These are phyloP conservation scores for Taphrina communis DNA, from an alignment of 1,139 yeast species.

Conservation along the genomic window DNA sequence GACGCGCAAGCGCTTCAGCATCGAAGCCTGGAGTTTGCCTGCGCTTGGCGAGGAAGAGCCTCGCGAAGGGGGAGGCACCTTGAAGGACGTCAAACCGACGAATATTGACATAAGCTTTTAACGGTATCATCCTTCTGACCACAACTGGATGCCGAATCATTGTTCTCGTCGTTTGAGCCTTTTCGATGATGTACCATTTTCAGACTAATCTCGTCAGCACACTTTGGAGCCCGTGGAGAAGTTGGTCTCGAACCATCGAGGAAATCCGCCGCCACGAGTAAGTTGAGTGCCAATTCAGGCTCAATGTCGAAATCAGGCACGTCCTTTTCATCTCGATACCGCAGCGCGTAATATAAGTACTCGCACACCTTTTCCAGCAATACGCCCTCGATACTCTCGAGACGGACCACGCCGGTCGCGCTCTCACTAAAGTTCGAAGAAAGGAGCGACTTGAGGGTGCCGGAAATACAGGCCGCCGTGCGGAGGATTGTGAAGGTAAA, in stretches of 20 bases:
- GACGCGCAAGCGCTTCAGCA: slow-evolving; percentile 39
- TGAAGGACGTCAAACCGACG: slow-evolving; percentile 34
- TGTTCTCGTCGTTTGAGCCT: no score
- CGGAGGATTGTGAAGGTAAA: slow-evolving; percentile 67
- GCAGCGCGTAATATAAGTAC: slow-evolving; percentile 76
- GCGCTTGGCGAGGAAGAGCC: slow-evolving; percentile 40
- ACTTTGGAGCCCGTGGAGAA: no score
- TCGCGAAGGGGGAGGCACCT: slow-evolving; percentile 34
- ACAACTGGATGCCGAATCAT: no score
- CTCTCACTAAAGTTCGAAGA: slow-evolving; percentile 43
- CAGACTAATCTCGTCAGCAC: no score
- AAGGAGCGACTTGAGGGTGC: slow-evolving; percentile 75
- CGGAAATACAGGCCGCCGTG: slow-evolving; percentile 80
- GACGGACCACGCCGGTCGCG: slow-evolving; percentile 41
- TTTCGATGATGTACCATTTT: no score
- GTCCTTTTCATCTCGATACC: slow-evolving; percentile 58
- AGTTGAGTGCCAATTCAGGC: slow-evolving; percentile 89
- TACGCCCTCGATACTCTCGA: slow-evolving; percentile 43
- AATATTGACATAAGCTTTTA: slow-evolving; percentile 38
- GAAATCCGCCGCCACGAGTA: slow-evolving; percentile 89
- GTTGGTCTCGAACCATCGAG: slow-evolving; percentile 59
- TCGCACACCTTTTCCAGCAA: slow-evolving; percentile 82
- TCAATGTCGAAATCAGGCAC: slow-evolving; percentile 90
- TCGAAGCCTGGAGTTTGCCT: slow-evolving; percentile 42
- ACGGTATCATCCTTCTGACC: neutral